phyloP scores from a whole-genome alignment of 2,329 filamentous ascomycete species.

The Cryphonectria radicalis region DNA sequence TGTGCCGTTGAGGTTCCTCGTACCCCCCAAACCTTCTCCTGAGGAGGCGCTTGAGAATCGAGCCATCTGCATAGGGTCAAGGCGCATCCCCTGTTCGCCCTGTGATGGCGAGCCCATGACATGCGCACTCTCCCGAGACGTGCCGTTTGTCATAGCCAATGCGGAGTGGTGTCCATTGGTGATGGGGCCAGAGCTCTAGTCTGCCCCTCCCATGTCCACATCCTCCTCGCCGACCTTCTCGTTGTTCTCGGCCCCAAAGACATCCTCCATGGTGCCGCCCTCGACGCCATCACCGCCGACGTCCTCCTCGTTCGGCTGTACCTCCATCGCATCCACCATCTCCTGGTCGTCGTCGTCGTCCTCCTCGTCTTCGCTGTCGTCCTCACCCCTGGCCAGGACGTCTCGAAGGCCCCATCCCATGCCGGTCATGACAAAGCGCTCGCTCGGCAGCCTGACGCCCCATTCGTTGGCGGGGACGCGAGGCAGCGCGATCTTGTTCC shows the following conservation, averaged over 20 bases:
- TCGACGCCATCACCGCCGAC: conserved; percentile 54
- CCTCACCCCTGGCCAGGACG: conserved; percentile 56
- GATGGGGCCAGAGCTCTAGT: conserved; percentile 32
- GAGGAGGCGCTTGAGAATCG: not conserved
- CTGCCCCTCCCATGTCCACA: conserved; percentile 40
- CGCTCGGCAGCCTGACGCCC: conserved; percentile 68
- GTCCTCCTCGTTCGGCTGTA: conserved; percentile 42
- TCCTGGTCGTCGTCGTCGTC: conserved; percentile 45
- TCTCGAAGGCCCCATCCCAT: conserved; percentile 67
- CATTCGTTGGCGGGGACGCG: conserved; percentile 67
- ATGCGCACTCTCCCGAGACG: not conserved
- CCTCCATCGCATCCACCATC: conserved; percentile 53
- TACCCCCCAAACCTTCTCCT: not conserved
- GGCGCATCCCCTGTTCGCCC: not conserved
- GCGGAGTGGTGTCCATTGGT: conserved; percentile 3
- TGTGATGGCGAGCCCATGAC: not conserved
- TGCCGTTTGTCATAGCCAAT: not conserved
- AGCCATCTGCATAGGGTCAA: not conserved
- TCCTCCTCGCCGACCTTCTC: conserved; percentile 36
- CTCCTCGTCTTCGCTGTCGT: conserved; percentile 42
- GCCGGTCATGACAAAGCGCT: conserved; percentile 70
- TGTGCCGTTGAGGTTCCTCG: not conserved
- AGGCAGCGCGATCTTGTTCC: conserved; percentile 70
- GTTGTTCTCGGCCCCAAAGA: conserved; percentile 41
- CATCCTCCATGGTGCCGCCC: conserved; percentile 56